Percentiles rank a stretch among this genome's conserved stretches.
These are phyloP conservation scores for Penicillium sp. DNA, from an alignment of 2,329 filamentous ascomycete species.

Conservation along the genomic window DNA sequence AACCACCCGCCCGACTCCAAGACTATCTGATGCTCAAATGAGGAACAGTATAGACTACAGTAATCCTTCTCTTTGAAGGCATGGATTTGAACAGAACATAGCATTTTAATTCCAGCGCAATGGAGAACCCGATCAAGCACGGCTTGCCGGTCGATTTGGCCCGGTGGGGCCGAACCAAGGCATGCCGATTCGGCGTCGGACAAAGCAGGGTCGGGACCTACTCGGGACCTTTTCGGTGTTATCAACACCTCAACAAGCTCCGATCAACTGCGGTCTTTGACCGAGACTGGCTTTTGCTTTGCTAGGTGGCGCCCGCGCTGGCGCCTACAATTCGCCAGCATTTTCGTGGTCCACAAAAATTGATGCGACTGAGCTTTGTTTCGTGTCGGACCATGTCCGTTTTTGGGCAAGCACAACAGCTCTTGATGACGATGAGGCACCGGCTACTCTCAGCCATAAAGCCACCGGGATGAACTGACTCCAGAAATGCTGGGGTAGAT, in stretches of 20 bases:
- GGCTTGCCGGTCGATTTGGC: constrained; percentile 15
- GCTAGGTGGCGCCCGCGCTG: constrained; percentile 5
- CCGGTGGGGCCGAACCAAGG: constrained; percentile 8
- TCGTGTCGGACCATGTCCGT: constrained; percentile 1
- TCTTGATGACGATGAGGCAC: neutral
- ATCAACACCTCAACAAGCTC: constrained; percentile 3
- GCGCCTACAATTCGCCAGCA: constrained; percentile 10
- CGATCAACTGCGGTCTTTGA: constrained; percentile 4
- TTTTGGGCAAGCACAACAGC: neutral
- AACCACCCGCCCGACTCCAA: neutral
- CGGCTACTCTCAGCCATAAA: neutral
- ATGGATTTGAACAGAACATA: neutral
- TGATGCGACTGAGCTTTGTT: constrained; percentile 3
- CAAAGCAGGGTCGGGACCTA: constrained; percentile 11
- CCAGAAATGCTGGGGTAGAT: neutral
- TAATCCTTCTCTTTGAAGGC: neutral
- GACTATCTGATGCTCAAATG: neutral
- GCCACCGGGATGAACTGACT: neutral
- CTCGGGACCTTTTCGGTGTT: constrained; percentile 21
- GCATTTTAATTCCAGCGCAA: neutral
- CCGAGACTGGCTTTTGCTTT: constrained; percentile 11
- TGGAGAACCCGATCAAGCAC: constrained; percentile 1
- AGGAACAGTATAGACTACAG: neutral
- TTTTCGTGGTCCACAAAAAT: constrained; percentile 13
- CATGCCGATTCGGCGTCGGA: constrained; percentile 13